Percentiles rank a stretch among this genome's conserved stretches.
Conservation (phyloP, 805 yeast genomes). For the Candida odintsovae region DNA sequence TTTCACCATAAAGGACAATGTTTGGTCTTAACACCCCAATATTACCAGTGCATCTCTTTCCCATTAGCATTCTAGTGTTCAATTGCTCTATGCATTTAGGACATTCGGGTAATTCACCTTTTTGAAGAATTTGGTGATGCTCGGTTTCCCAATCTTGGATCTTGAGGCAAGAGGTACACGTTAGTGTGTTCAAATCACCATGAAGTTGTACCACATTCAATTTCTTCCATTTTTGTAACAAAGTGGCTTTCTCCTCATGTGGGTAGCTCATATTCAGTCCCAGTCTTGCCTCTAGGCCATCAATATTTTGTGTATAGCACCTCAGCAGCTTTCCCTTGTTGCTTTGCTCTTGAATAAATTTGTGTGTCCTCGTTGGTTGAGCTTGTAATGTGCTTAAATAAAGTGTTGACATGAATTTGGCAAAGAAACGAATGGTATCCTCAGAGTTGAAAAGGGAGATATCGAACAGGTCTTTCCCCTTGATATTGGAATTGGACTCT, state of each 20-base stretch:
- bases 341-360: slow-evolving; percentile 44
- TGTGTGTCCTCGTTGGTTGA: slow-evolving; percentile 78
- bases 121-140: slow-evolving; percentile 39
- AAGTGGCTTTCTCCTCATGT: slow-evolving; percentile 16
- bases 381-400: slow-evolving; percentile 61
- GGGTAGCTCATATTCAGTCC: slow-evolving; percentile 57
- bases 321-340: slow-evolving; percentile 61
- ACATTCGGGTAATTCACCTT: slow-evolving; percentile 76
- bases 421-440: slow-evolving; percentile 64
- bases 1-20: slow-evolving; percentile 89
- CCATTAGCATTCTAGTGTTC: slow-evolving; percentile 51
- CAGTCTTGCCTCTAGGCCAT: slow-evolving; percentile 69
- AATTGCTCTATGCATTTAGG: slow-evolving; percentile 55
- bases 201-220: slow-evolving; percentile 84
- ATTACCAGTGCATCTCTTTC: slow-evolving; percentile 67
- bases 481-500: slow-evolving; percentile 33
- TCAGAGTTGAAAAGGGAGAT: slow-evolving; percentile 70
- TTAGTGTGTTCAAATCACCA: slow-evolving; percentile 73
- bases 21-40: slow-evolving; percentile 82
- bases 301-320: slow-evolving; percentile 94
- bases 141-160: slow-evolving; percentile 57
- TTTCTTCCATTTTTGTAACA: slow-evolving; percentile 44
- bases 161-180: slow-evolving; percentile 68
- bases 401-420: slow-evolving; percentile 82
- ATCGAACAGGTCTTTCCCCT: slow-evolving; percentile 91